Base-by-base conservation (phyloP, 75 land plant species). In the Sequoiadendron giganteum region DNA sequence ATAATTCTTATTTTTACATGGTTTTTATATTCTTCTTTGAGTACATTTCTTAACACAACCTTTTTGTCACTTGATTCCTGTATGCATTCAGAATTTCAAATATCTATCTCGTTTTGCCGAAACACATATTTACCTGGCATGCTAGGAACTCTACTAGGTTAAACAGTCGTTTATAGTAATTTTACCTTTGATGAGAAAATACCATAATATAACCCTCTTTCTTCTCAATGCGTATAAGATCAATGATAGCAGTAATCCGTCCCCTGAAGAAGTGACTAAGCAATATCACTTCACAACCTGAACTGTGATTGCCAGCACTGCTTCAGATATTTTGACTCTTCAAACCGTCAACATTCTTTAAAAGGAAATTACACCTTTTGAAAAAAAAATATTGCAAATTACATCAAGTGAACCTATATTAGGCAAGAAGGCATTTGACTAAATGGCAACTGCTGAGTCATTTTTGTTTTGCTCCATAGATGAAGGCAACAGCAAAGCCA, bases 401-500 rank as follows among this genome's bases (percentile, higher is more conserved):
- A 40, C 38, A 36, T 79, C 82, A 79, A 40, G 21, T 78, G 45
- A 79, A 79, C 21, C 42, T 79, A 79, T 15, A 73, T 45, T 19
- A 19, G 82, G 21, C 7, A 68, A 36, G 9, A 28, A 68, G 30
- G 28, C 30, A 68, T 68, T 73, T 34, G 30, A 25, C 49, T 82
- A 82, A 45, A 13, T 45, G 11, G 84, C 30, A 82, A 82, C 84
- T 82, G 30, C 84, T 21, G 52, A 28, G 30, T 82, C n/a, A 4
- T 11, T 82, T 82, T 82, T 82, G 45, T 45, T 82, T 82, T 82
- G 49, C 47, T 82, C 84, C 84, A 82, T 45, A 16, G 84, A 82
- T 47, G 84, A 45, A 82, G 91, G 91, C 85, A 91, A 76, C 70
- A 91, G 86, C 85, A 91, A 85, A 32, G 92, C 91, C 36, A 91